A percentile compares a stretch with the other conserved stretches of the same genome.
These are phyloP conservation scores for Urtica urens DNA, from an alignment of 306 rosid species.

Conservation along the genomic window DNA sequence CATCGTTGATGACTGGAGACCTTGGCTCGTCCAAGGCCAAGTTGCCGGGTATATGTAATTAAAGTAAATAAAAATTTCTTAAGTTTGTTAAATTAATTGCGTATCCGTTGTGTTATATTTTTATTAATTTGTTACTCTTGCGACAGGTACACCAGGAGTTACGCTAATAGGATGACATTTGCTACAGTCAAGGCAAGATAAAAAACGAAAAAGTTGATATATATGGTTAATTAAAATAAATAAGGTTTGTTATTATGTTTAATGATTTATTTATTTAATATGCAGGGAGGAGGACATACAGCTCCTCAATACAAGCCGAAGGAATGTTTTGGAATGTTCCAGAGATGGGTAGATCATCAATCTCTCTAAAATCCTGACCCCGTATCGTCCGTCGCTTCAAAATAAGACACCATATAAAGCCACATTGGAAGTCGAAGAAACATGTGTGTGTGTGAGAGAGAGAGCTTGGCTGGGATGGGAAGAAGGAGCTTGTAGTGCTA, in stretches of 20 bases:
- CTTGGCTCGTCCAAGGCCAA: slow-evolving; percentile 40
- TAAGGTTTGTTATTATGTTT: neutral
- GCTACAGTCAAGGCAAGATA: slow-evolving; percentile 66
- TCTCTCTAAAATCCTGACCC: slow-evolving; percentile 21
- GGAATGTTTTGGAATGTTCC: slow-evolving; percentile 37
- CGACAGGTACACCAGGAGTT: slow-evolving; percentile 47
- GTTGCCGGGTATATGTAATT: slow-evolving; percentile 50
- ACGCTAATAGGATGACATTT: slow-evolving; percentile 52
- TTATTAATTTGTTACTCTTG: too few species aligned
- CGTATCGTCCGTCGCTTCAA: too few species aligned
- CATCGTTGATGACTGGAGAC: slow-evolving; percentile 62
- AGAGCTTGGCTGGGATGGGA: too few species aligned
- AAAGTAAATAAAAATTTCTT: too few species aligned
- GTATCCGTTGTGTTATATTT: too few species aligned
- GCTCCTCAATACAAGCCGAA: slow-evolving; percentile 39
- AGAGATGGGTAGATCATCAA: slow-evolving; percentile 30
- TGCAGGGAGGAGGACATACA: slow-evolving; percentile 63
- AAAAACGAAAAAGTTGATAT: neutral
- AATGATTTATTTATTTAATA: neutral
- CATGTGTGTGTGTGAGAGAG: too few species aligned
- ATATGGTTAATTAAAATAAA: neutral
- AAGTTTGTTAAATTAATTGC: too few species aligned
- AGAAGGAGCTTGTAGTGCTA: too few species aligned
- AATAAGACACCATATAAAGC: too few species aligned
- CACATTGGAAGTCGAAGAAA: too few species aligned